Evolutionary conservation across 306 rosid species (phyloP), one percentile per base, ranked within the genome.

Genomic region (Quercus engelmannii): DNA sequence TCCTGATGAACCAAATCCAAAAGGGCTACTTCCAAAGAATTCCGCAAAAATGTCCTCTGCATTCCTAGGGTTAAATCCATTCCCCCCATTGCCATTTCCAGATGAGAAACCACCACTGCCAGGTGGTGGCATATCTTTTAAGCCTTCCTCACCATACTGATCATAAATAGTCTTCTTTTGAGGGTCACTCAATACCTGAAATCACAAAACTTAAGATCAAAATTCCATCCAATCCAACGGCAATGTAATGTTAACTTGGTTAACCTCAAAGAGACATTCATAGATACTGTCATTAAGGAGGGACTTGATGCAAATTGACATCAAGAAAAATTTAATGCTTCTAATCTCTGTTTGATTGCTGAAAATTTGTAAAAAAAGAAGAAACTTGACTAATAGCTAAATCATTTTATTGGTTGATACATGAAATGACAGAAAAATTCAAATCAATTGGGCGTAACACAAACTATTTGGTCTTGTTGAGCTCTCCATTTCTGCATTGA

Each of bases 11-110:
- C 96, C 91, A 81, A 91, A 95, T 71, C 94, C 92, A 20, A 93
- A 93, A 56, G 99, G 99, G 78, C 92, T 96, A 71, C 90, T 91
- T 59, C 96, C 99, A 84, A 95, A 96, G 86, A 96, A 96, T 74
- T 96, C 99, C 49, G 97, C 94, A 83, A 96, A 96, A 2, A 96
- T 96, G 68, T 96, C 99, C 91, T 93, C 97, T 56, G 98, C 99
- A 78, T 87, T 90, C 80, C 97, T 83, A 0, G 99, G 97, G 80
- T 93, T 91, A 62, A 93, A 93, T 18, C 96, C 97, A 77, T 33
- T 89, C 52, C 86, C 79, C n/a, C 86, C 87, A 31, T 83, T 56
- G 5, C 89, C 82, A 30, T 74, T 74, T 76, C 82, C 88, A 23
- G 74, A 86, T 46, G 89, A 81, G 78, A 80, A 87, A 33, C 78